Evolutionary conservation across 2,329 filamentous ascomycete genomes (phyloP), one percentile per base, ranked within the genome.

Genomic region (Drechslerella stenobrocha): DNA sequence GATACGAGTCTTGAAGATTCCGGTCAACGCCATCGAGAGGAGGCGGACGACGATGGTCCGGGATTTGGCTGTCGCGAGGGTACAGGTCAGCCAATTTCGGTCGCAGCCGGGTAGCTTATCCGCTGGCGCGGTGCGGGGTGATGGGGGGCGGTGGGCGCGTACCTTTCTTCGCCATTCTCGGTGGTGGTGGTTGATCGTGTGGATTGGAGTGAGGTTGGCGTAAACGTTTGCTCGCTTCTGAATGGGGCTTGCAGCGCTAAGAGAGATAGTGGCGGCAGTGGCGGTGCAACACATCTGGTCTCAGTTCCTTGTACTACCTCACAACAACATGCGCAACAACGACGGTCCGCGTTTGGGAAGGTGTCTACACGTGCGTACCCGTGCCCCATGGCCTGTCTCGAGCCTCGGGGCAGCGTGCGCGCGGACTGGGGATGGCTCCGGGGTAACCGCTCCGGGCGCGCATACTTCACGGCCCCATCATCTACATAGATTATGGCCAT

Each of bases 21-120:
- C 93, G 23, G 93, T 98, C 87, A 96, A 87, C 76, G 93, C 93
- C 93, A 98, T 98, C 71, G 90, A 96, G 77, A 98, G 81, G 72
- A 98, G 87, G 76, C 93, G 91, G 77, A 96, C 92, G 76, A 89
- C 84, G 76, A 98, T 87, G 72, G 92, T 87, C 77, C 95, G 90
- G 75, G 91, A 89, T 82, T 97, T 97, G 69, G 82, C 90, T 95
- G 76, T 52, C 15, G 1, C 8, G 26, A 22, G 23, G 3, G 6
- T 11, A 42, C 18, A 28, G n/a, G 23, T 58, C 53, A 69, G 64
- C 11, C 13, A 35, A 32, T 2, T n/a, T n/a, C 5, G 15, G 18
- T n/a, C 23, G 40, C 6, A 15, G 22, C 13, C 2, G 2, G 9
- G 2, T 3, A 15, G 35, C 9, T 18, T 7, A 9, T 2, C 2